These are phyloP conservation scores for Fusarium chlamydosporum DNA, from an alignment of 2,329 filamentous ascomycete species.

Conservation along the genomic window DNA sequence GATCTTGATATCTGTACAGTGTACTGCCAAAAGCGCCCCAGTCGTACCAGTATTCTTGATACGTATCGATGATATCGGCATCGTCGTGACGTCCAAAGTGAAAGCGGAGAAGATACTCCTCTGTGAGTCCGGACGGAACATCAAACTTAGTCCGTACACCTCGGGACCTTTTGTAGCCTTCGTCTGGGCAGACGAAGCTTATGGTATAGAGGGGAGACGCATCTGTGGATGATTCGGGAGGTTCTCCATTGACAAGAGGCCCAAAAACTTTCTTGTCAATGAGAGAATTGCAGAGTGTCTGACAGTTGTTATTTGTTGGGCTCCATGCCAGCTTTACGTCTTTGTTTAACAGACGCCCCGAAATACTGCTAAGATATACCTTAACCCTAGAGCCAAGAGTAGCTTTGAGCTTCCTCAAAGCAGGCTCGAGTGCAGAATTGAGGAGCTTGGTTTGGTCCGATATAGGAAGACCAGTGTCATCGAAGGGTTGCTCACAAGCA, in stretches of 20 bases:
- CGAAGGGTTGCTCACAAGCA: slow-evolving; percentile 44
- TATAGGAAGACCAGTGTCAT: slow-evolving; percentile 39
- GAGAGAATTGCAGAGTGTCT: slow-evolving; percentile 57
- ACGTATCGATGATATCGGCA: slow-evolving; percentile 60
- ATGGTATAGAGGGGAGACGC: slow-evolving; percentile 54
- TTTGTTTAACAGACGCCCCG: slow-evolving; percentile 49
- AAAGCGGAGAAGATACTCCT: slow-evolving; percentile 60
- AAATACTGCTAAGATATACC: slow-evolving; percentile 54
- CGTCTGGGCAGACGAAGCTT: slow-evolving; percentile 57
- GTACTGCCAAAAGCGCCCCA: slow-evolving; percentile 59
- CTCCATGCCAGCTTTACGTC: slow-evolving; percentile 52
- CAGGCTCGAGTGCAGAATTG: slow-evolving; percentile 33
- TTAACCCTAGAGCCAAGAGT: slow-evolving; percentile 47
- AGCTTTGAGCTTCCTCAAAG: slow-evolving; percentile 41
- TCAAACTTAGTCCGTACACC: slow-evolving; percentile 54
- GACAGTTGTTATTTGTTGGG: slow-evolving; percentile 55
- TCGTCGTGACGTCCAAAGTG: slow-evolving; percentile 58
- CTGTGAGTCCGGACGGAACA: slow-evolving; percentile 58
- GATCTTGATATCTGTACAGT: slow-evolving; percentile 58
- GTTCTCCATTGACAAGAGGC: slow-evolving; percentile 38
- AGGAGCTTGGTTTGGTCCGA: slow-evolving; percentile 29
- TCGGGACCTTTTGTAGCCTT: slow-evolving; percentile 45
- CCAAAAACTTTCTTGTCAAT: slow-evolving; percentile 53
- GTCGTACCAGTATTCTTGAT: slow-evolving; percentile 63
- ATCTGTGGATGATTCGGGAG: not conserved